phyloP scores from a whole-genome alignment of 139 green algal species.

The Chlorella sp. region DNA sequence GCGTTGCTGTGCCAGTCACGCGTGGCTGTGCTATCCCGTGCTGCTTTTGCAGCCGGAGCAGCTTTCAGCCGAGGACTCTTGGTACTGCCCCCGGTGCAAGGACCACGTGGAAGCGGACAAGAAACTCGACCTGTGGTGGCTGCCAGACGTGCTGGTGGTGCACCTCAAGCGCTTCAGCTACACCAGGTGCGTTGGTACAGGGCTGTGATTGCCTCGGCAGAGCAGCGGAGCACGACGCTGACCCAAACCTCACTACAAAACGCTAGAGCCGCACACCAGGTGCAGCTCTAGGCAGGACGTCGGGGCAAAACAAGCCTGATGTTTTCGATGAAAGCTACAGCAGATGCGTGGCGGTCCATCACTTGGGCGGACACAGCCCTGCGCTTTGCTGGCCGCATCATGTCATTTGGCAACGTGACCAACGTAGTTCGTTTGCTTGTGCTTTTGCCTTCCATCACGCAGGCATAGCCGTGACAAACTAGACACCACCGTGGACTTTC shows the following conservation, averaged over 20 bases:
- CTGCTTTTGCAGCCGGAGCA: slow-evolving; percentile 47
- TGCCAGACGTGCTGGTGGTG: slow-evolving; percentile 90
- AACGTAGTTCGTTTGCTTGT: too few species aligned
- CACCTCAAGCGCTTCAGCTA: slow-evolving; percentile 96
- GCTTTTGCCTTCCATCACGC: too few species aligned
- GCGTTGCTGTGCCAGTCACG: background rate
- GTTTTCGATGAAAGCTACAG: background rate
- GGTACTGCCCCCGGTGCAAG: slow-evolving; percentile 89
- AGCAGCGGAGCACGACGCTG: too few species aligned
- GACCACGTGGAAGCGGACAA: slow-evolving; percentile 69
- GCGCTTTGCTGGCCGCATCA: too few species aligned
- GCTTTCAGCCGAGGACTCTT: slow-evolving; percentile 66
- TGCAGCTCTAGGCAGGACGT: background rate
- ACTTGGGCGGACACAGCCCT: background rate
- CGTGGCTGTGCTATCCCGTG: background rate
- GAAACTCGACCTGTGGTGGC: slow-evolving; percentile 87
- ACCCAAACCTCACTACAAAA: too few species aligned
- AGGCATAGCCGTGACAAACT: slow-evolving; percentile 74
- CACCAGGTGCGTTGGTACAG: slow-evolving; percentile 29
- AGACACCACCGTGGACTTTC: slow-evolving; percentile 59
- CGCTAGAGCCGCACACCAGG: background rate
- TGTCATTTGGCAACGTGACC: too few species aligned
- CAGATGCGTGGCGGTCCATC: background rate
- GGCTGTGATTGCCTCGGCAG: too few species aligned
- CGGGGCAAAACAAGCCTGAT: background rate